Conservation (phyloP, 2,329 filamentous ascomycete species). For the Sclerotinia subarctica region DNA sequence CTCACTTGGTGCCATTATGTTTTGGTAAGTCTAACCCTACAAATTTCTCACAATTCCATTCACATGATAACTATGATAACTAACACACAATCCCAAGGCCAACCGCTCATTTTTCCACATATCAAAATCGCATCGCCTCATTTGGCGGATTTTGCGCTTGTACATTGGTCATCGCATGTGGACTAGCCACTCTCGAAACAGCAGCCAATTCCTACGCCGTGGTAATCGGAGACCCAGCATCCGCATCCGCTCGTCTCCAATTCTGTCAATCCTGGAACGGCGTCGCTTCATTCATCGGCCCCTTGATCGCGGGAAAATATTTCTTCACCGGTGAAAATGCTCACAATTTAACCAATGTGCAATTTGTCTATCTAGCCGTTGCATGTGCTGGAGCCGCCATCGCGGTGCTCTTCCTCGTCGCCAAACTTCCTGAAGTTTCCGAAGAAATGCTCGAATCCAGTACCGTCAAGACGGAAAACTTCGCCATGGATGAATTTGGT, state of each 20-base stretch:
- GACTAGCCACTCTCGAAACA: slow-evolving; percentile 73
- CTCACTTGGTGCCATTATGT: slow-evolving; percentile 58
- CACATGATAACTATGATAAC: neutral
- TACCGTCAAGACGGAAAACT: slow-evolving; percentile 37
- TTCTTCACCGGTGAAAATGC: slow-evolving; percentile 60
- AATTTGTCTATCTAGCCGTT: slow-evolving; percentile 82
- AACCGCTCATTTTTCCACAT: slow-evolving; percentile 62
- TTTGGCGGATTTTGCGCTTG: slow-evolving; percentile 77
- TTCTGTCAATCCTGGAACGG: slow-evolving; percentile 73
- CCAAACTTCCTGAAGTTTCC: slow-evolving; percentile 59
- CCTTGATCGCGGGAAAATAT: slow-evolving; percentile 68
- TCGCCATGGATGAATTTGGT: slow-evolving; percentile 57
- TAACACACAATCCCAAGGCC: slow-evolving; percentile 70
- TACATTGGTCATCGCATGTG: slow-evolving; percentile 71
- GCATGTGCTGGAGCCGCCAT: slow-evolving; percentile 69
- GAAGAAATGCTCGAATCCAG: slow-evolving; percentile 41
- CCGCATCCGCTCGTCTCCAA: slow-evolving; percentile 70
- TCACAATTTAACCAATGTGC: slow-evolving; percentile 71
- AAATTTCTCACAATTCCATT: neutral
- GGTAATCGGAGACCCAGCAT: slow-evolving; percentile 69
- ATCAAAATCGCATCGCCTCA: slow-evolving; percentile 53
- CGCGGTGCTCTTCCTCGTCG: slow-evolving; percentile 63
- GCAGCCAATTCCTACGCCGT: slow-evolving; percentile 71
- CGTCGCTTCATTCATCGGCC: slow-evolving; percentile 69
- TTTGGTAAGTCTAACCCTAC: neutral